Percentiles rank a stretch among this genome's conserved stretches.
Conservation (phyloP, 768 basidiomycete species). For the Mycena olivaceomarginata region DNA sequence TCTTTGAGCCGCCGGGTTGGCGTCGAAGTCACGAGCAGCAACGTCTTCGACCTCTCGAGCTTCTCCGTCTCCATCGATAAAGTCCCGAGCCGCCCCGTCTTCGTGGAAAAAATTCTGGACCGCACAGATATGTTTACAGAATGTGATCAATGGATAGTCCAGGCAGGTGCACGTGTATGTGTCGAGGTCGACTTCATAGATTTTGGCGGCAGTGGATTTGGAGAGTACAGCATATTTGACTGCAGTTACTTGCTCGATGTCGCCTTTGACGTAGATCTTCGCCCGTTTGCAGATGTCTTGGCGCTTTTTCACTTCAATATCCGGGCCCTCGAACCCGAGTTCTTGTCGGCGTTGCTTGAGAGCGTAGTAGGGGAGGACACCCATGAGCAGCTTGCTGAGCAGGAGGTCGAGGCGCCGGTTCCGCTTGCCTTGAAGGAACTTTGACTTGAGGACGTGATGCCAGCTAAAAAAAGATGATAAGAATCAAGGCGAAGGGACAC, state of each 20-base stretch:
- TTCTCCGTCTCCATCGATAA: too few relatives aligned
- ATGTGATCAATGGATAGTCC: conserved; percentile 35
- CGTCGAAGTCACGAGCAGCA: too few relatives aligned
- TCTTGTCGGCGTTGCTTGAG: conserved; percentile 42
- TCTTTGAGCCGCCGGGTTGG: too few relatives aligned
- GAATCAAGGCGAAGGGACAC: not conserved
- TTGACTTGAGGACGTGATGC: conserved; percentile 52
- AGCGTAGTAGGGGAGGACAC: conserved; percentile 42
- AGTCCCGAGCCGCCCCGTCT: too few relatives aligned
- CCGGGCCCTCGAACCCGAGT: conserved; percentile 47
- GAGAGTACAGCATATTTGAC: conserved; percentile 2
- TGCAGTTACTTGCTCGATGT: not conserved
- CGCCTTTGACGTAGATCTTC: not conserved
- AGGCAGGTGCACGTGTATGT: conserved; percentile 36
- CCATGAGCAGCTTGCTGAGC: conserved; percentile 40
- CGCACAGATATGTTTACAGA: conserved; percentile 49
- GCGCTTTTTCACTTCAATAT: conserved; percentile 41
- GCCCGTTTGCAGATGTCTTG: conserved; percentile 8
- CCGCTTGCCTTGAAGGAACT: conserved; percentile 46
- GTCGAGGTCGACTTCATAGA: conserved; percentile 36
- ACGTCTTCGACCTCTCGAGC: too few relatives aligned
- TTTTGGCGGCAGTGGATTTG: not conserved
- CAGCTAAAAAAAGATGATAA: conserved; percentile 33
- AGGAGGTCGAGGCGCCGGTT: conserved; percentile 51
- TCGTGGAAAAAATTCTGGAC: conserved; percentile 37